Evolutionary conservation across 306 rosid species (phyloP).

Genomic region (Fagus sylvatica): DNA sequence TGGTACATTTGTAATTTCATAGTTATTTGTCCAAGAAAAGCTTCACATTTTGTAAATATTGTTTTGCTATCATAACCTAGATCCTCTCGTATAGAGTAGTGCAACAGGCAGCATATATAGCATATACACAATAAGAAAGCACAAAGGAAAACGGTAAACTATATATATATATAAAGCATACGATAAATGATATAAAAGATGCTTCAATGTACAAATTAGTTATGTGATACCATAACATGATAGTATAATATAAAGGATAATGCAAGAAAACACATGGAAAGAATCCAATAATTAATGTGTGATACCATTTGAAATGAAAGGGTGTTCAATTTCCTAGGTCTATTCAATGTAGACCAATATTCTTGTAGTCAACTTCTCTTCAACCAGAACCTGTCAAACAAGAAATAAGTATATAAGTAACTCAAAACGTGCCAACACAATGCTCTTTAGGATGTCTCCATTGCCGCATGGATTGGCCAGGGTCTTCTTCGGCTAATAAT

Average conservation of each 20-base stretch:
- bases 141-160: background rate
- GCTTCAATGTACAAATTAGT: background rate
- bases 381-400: constrained; percentile 58
- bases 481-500: too few species aligned
- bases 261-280: background rate
- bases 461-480: too few species aligned
- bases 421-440: background rate
- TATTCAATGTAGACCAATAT: constrained; percentile 61
- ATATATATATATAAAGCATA: background rate
- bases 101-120: background rate
- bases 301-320: constrained; percentile 68
- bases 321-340: constrained; percentile 81
- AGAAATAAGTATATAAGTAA: background rate
- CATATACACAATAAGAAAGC: background rate
- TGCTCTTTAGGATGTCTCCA: too few species aligned
- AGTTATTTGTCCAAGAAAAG: too few species aligned
- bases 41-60: too few species aligned
- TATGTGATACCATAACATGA: background rate
- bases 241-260: background rate
- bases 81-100: too few species aligned
- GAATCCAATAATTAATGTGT: background rate
- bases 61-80: too few species aligned
- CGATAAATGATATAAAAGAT: background rate
- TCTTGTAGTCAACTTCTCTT: constrained; percentile 46
- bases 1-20: too few species aligned